Evolutionary conservation across 2,329 filamentous ascomycete species (phyloP).

Genomic region (Exophiala viscosa): DNA sequence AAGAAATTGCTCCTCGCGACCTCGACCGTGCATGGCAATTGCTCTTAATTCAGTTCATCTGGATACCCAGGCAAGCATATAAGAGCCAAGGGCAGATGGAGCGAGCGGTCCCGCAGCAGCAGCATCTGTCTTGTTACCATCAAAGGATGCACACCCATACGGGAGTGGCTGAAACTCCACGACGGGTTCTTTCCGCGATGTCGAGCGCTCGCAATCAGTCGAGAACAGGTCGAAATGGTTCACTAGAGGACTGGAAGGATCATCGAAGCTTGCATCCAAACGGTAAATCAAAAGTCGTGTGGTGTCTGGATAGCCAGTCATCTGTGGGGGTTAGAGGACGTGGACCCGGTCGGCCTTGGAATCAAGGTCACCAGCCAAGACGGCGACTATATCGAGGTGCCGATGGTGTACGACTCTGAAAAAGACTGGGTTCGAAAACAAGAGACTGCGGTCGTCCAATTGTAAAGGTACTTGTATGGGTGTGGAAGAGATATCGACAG

Average conservation of each 20-base stretch:
- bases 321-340: neutral
- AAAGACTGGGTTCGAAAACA: slow-evolving; percentile 6
- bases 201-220: slow-evolving; percentile 6
- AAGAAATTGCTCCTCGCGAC: no score
- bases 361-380: slow-evolving; percentile 17
- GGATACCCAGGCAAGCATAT: neutral
- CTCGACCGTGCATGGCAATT: no score
- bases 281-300: neutral
- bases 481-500: neutral
- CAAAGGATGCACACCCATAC: slow-evolving; percentile 22
- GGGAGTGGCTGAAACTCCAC: slow-evolving; percentile 17
- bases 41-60: no score
- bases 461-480: neutral
- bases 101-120: slow-evolving; percentile 19
- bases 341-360: slow-evolving; percentile 7
- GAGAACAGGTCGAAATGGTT: neutral
- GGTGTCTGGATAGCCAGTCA: neutral
- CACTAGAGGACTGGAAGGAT: neutral
- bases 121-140: slow-evolving; percentile 21
- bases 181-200: slow-evolving; percentile 21
- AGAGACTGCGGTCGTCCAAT: neutral
- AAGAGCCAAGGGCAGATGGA: slow-evolving; percentile 10
- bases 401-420: slow-evolving; percentile 24
- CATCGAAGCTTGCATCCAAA: neutral
- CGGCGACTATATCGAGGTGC: slow-evolving; percentile 16